Evolutionary conservation across 1,284 basidiomycete genomes (phyloP).

Genomic region (Trametes polyzona): DNA sequence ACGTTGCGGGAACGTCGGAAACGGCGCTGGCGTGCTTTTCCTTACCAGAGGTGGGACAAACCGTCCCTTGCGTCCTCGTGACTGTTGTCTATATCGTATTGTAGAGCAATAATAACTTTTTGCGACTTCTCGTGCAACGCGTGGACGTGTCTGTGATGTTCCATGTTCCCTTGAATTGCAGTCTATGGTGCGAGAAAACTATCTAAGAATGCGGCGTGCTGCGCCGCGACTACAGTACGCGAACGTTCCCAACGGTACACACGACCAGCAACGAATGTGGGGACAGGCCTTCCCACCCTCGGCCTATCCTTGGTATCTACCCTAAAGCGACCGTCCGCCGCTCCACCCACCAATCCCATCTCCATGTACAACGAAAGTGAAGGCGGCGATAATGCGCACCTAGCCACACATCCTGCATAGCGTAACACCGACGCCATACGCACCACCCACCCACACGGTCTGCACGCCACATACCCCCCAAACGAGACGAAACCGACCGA

Average conservation of each 20-base stretch:
- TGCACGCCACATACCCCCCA: background rate
- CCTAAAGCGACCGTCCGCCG: background rate
- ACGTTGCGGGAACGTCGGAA: constrained; percentile 23
- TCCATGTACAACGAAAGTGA: too few relatives aligned
- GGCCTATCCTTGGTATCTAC: constrained; percentile 3
- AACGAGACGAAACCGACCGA: background rate
- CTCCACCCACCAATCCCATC: background rate
- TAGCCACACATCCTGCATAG: background rate
- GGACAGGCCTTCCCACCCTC: background rate
- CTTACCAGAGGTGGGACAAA: constrained; percentile 51
- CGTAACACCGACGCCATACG: background rate
- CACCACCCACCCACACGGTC: background rate
- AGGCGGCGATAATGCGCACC: background rate
- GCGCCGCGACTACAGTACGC: background rate
- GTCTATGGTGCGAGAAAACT: background rate
- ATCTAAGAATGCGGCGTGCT: background rate
- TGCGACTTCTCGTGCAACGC: too few relatives aligned
- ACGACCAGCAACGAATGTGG: background rate
- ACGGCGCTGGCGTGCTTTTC: constrained; percentile 51
- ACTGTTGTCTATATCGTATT: background rate
- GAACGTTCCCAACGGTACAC: background rate
- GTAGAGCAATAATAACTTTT: too few relatives aligned
- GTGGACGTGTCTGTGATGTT: too few relatives aligned
- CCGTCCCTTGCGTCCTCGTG: background rate
- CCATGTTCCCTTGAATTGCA: background rate